These are phyloP conservation scores for Nevesoporus exiguus DNA, from an alignment of 768 basidiomycete genomes.

Conservation along the genomic window DNA sequence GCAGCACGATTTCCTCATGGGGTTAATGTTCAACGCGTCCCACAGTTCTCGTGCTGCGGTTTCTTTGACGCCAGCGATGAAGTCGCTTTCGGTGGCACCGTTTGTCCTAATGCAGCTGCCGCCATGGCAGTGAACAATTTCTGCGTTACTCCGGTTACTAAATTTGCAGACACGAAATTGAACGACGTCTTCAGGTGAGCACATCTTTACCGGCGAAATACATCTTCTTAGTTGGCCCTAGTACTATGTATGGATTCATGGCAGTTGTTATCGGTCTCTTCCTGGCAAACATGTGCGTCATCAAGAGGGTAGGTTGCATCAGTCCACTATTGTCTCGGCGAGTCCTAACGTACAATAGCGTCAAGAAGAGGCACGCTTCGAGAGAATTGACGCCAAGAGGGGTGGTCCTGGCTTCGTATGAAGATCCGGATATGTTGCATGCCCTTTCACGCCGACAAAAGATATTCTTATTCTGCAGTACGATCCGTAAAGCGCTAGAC, in stretches of 20 bases:
- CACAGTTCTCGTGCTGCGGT: slow-evolving; percentile 79
- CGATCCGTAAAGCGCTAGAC: not conserved
- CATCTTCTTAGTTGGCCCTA: slow-evolving; percentile 20
- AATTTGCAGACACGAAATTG: slow-evolving; percentile 65
- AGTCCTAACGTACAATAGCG: slow-evolving; percentile 44
- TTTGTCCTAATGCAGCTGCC: slow-evolving; percentile 48
- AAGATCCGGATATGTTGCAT: slow-evolving; percentile 18
- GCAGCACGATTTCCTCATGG: slow-evolving; percentile 12
- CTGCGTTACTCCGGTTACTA: slow-evolving; percentile 70
- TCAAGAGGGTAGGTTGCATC: slow-evolving; percentile 58
- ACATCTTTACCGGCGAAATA: not conserved
- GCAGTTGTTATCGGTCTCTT: slow-evolving; percentile 72
- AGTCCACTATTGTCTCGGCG: not conserved
- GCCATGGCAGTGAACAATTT: slow-evolving; percentile 43
- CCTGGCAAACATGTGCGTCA: slow-evolving; percentile 80
- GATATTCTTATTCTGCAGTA: not conserved
- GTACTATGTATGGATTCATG: slow-evolving; percentile 80
- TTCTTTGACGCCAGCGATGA: slow-evolving; percentile 69
- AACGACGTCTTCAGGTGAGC: slow-evolving; percentile 81
- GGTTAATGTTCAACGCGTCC: not conserved
- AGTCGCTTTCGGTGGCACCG: slow-evolving; percentile 56
- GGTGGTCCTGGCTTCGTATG: slow-evolving; percentile 85
- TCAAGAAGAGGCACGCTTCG: slow-evolving; percentile 78
- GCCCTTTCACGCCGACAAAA: not conserved
- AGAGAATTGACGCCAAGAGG: slow-evolving; percentile 85